A percentile compares a stretch with the other conserved stretches of the same genome.
These are phyloP conservation scores for Pleurostoma richardsiae DNA, from an alignment of 2,329 filamentous ascomycete genomes.

Conservation along the genomic window DNA sequence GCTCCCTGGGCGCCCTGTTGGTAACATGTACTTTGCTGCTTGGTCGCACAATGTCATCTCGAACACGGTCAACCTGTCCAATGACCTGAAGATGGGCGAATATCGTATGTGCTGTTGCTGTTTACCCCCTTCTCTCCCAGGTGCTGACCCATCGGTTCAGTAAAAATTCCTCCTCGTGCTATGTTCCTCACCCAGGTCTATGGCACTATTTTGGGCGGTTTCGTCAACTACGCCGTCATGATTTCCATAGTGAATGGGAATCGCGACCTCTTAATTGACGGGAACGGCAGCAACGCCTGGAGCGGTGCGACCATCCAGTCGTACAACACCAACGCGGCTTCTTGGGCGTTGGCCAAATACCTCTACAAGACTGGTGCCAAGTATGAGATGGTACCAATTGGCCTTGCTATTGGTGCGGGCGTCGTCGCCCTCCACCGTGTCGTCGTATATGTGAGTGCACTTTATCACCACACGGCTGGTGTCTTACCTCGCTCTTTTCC, in stretches of 20 bases:
- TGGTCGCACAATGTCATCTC: conserved; percentile 54
- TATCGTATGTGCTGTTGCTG: conserved; percentile 34
- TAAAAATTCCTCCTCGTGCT: conserved; percentile 48
- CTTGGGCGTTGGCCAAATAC: conserved; percentile 47
- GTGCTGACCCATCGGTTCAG: conserved; percentile 20
- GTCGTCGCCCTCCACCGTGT: conserved; percentile 38
- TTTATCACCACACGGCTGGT: not conserved
- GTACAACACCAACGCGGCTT: conserved; percentile 40
- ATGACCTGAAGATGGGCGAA: conserved; percentile 54
- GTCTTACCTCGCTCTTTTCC: not conserved
- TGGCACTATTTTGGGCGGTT: conserved; percentile 47
- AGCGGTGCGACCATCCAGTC: conserved; percentile 46
- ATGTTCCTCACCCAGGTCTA: conserved; percentile 55
- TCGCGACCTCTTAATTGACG: conserved; percentile 36
- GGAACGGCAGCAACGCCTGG: conserved; percentile 45
- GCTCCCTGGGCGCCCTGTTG: conserved; percentile 43
- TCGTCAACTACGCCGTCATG: conserved; percentile 52
- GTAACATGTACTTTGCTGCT: conserved; percentile 54
- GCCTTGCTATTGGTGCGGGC: conserved; percentile 40
- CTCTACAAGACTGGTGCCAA: conserved; percentile 39
- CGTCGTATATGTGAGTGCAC: conserved; percentile 28
- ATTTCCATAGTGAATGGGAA: conserved; percentile 44
- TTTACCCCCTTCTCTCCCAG: accelerated
- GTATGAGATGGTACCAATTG: conserved; percentile 45
- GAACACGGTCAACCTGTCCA: conserved; percentile 43